These are phyloP conservation scores for Zymoseptoria ardabiliae DNA, from an alignment of 2,329 filamentous ascomycete genomes.

Conservation along the genomic window DNA sequence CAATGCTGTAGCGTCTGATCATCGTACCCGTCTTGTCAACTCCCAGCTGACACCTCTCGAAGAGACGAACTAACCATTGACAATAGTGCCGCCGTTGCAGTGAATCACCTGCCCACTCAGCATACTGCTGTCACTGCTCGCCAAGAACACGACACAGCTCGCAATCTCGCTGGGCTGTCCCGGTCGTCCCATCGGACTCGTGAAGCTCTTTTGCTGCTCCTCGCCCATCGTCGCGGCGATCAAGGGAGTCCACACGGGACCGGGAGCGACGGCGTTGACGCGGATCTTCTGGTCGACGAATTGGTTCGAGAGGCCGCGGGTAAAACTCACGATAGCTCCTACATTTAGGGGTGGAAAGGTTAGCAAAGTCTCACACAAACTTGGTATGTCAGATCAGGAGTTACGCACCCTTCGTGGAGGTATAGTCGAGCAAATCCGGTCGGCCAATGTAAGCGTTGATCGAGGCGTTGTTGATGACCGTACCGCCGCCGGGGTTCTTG, in stretches of 20 bases:
- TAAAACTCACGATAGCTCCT: constrained; percentile 77
- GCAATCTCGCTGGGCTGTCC: constrained; percentile 77
- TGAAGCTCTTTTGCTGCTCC: constrained; percentile 64
- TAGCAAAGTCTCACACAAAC: too few species aligned
- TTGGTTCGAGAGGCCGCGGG: constrained; percentile 69
- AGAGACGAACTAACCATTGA: constrained; percentile 43
- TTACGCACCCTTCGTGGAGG: constrained; percentile 69
- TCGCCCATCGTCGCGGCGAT: constrained; percentile 67
- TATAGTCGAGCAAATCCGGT: constrained; percentile 75
- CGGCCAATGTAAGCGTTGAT: constrained; percentile 79
- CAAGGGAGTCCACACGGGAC: constrained; percentile 71
- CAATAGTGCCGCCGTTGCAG: constrained; percentile 52
- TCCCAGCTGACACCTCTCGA: neutral
- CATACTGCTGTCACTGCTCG: constrained; percentile 63
- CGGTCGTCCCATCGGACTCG: constrained; percentile 66
- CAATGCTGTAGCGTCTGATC: neutral
- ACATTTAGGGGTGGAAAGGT: too few species aligned
- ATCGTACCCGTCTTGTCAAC: too few species aligned
- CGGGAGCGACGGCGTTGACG: constrained; percentile 72
- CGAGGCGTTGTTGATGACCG: constrained; percentile 79
- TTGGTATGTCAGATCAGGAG: too few species aligned
- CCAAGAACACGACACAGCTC: constrained; percentile 74
- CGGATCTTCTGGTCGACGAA: constrained; percentile 62
- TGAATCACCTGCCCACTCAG: constrained; percentile 68
- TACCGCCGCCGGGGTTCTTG: constrained; percentile 46